Conservation (phyloP, 768 basidiomycete genomes). For the Pleurotus djamor region DNA sequence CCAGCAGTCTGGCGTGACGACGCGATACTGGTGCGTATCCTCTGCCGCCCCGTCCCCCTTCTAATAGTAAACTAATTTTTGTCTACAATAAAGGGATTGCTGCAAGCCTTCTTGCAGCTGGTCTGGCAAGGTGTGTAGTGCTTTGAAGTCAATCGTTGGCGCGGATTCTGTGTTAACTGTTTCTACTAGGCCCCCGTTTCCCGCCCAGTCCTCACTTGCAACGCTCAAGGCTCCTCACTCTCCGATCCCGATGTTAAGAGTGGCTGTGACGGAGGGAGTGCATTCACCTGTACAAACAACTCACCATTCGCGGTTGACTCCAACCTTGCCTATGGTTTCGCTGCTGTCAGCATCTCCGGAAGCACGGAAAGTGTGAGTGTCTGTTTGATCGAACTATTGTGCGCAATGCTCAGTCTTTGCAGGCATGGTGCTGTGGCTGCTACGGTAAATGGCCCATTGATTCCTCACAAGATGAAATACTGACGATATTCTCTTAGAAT, state of each 20-base stretch:
- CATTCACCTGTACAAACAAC: slow-evolving; percentile 2
- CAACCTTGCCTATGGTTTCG: slow-evolving; percentile 3
- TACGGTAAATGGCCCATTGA: not conserved
- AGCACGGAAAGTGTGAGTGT: slow-evolving; percentile 3
- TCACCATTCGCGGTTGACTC: not conserved
- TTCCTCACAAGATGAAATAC: not conserved
- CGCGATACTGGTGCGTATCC: slow-evolving; percentile 3
- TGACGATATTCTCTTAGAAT: not conserved
- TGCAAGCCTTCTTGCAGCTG: slow-evolving; percentile 6
- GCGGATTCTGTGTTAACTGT: not conserved
- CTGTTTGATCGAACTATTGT: not conserved
- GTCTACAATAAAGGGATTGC: not conserved
- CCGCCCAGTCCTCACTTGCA: slow-evolving; percentile 5
- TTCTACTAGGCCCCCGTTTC: not conserved
- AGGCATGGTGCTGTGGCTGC: slow-evolving; percentile 6
- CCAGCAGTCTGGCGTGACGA: slow-evolving; percentile 1
- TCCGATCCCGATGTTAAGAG: slow-evolving; percentile 5
- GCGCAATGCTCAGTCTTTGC: too few species aligned
- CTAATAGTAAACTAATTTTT: not conserved
- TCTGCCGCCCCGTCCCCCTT: not conserved
- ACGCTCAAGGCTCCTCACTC: slow-evolving; percentile 1
- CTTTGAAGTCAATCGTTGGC: not conserved
- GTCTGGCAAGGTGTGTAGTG: not conserved
- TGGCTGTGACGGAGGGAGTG: slow-evolving; percentile 1
- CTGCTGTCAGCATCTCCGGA: slow-evolving; percentile 1